Evolutionary conservation across 2,329 filamentous ascomycete species (phyloP), one percentile per base, ranked within the genome.

Genomic region (Trichoderma pleuroti): DNA sequence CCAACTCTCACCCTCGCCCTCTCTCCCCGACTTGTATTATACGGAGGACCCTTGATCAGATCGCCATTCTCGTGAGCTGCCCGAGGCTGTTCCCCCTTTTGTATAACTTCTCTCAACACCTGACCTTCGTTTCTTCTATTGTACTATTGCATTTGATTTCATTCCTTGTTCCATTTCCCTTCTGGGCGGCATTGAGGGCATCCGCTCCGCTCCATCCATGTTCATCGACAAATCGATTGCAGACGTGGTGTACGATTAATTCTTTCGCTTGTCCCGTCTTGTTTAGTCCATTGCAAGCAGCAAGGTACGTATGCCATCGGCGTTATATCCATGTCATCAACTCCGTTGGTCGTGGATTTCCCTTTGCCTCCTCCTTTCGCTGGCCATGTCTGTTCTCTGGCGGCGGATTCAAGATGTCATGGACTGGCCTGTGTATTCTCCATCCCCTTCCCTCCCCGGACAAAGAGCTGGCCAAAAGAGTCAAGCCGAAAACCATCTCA

Each of bases 261-360:
- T 36, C 36, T 28, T 49, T 32, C 54, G 56, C 28, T 61, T 68
- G 39, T 57, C 12, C 42, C 18, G 26, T 54, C 67, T 26, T 26
- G 26, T n/a, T 46, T 63, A 21, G 46, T 6, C n/a, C 32, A 26
- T 57, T 60, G 9, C 59, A 57, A 34, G 30, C 8, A 54, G 67
- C 26, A 36, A 70, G 67, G 67, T 70, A 57, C 39, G 67, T 70
- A 30, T 34, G 59, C n/a, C 30, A 32, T 26, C 59, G 10, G 10
- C 16, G 11, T 32, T 39, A 24, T 62, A 36, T 42, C 28, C 32
- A 34, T 54, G 36, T 14, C 32, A 62, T 36, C 42, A 54, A 54
- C 16, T 18, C 36, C 14, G 28, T 24, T 39, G 57, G 7, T 62
- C 24, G 21, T 30, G n/a, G 21, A 42, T 42, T 30, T 62, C 21